Evolutionary conservation across 2,329 filamentous ascomycete species (phyloP).

Genomic region (Monosporascus ibericus): DNA sequence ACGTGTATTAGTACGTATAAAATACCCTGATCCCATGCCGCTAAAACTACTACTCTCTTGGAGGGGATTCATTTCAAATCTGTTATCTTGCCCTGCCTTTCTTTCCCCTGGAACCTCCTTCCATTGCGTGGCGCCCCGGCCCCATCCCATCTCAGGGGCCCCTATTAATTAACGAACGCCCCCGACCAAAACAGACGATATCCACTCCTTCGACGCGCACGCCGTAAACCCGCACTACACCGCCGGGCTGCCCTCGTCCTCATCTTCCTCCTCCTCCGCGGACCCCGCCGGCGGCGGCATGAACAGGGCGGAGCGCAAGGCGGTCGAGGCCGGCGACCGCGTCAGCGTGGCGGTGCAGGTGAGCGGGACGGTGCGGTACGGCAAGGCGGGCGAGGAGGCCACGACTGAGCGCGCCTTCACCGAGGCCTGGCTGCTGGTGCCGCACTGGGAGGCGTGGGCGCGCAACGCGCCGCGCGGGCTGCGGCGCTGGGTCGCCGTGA

Average conservation of each 20-base stretch:
- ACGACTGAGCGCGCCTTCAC: conserved; percentile 65
- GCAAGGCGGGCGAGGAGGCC: conserved; percentile 54
- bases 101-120: too few species aligned
- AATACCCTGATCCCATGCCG: too few species aligned
- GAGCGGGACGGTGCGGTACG: conserved; percentile 66
- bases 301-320: conserved; percentile 2
- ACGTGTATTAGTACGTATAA: too few species aligned
- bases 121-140: too few species aligned
- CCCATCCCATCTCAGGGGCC: not conserved
- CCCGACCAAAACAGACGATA: conserved; percentile 42
- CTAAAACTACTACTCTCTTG: not conserved
- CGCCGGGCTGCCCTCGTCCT: conserved; percentile 44
- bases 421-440: conserved; percentile 76
- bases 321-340: conserved; percentile 41
- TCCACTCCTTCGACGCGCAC: conserved; percentile 71
- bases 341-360: conserved; percentile 70
- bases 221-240: conserved; percentile 65
- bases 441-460: conserved; percentile 58
- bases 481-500: conserved; percentile 61
- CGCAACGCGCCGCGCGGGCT: conserved; percentile 46
- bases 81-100: not conserved
- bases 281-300: not conserved
- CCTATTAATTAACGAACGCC: not conserved
- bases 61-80: not conserved
- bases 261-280: conserved; percentile 19